phyloP scores from a whole-genome alignment of 768 basidiomycete genomes.

The Mycena galericulata region DNA sequence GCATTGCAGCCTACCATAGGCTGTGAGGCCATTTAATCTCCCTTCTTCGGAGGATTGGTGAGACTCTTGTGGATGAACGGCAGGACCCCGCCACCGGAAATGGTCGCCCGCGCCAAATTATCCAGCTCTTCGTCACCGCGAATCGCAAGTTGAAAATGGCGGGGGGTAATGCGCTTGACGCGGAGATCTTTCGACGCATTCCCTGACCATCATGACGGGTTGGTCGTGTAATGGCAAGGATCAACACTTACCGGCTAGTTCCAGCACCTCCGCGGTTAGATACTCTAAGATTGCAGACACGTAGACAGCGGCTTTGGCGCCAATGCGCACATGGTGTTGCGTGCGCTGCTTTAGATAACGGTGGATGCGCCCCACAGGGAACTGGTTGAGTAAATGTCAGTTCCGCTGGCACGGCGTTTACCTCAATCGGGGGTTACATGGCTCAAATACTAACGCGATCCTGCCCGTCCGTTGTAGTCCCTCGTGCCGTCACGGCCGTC shows the following conservation, averaged over 20 bases:
- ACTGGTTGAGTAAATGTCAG: no score
- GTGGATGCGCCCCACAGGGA: conserved; percentile 98
- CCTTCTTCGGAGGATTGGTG: no score
- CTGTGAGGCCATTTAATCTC: no score
- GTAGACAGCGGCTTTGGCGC: conserved; percentile 98
- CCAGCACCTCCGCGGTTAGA: conserved; percentile 94
- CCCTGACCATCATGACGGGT: conserved; percentile 71
- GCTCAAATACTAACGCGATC: no score
- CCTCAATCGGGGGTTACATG: no score
- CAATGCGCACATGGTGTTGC: conserved; percentile 95
- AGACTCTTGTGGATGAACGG: conserved; percentile 92
- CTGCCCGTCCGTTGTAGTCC: neutral
- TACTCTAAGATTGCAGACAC: conserved; percentile 97
- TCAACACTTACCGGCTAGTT: conserved; percentile 88
- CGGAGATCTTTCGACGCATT: conserved; percentile 98
- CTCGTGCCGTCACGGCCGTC: conserved; percentile 1
- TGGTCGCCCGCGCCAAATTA: conserved; percentile 92
- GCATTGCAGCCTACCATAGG: no score
- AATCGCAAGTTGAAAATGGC: conserved; percentile 95
- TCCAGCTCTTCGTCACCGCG: conserved; percentile 98
- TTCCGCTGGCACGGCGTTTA: no score
- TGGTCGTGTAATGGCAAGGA: no score
- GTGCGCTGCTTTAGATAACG: conserved; percentile 93
- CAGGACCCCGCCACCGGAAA: conserved; percentile 89
- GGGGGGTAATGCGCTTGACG: conserved; percentile 96